Evolutionary conservation across 2,329 filamentous ascomycete species (phyloP).

Genomic region (Penicillium rolfsii): DNA sequence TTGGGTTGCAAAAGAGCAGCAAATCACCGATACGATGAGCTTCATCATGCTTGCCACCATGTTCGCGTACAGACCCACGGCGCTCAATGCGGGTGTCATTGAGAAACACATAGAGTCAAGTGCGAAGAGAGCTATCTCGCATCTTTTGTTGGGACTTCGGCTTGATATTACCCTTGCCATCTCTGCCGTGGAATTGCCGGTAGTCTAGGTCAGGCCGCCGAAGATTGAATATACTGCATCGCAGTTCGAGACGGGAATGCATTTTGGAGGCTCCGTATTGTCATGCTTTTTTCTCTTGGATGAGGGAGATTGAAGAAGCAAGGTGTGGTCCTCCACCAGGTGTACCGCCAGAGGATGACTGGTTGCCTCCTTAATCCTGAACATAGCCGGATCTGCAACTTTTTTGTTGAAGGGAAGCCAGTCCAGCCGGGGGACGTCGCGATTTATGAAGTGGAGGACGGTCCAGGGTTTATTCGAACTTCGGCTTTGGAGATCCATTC

Average conservation of each 20-base stretch:
- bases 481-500: neutral
- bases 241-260: constrained; percentile 20
- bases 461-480: neutral
- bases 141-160: constrained; percentile 21
- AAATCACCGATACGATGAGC: constrained; percentile 18
- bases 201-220: constrained; percentile 24
- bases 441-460: constrained; percentile 11
- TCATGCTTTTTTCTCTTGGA: constrained; percentile 20
- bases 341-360: neutral
- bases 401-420: constrained; percentile 6
- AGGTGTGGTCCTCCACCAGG: neutral
- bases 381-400: constrained; percentile 19
- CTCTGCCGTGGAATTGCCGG: constrained; percentile 30
- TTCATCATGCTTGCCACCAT: constrained; percentile 15
- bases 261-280: constrained; percentile 21
- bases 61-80: constrained; percentile 13
- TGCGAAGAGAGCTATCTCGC: constrained; percentile 19
- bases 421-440: neutral
- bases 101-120: constrained; percentile 15
- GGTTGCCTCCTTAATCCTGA: constrained; percentile 20
- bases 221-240: constrained; percentile 22
- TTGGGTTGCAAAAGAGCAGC: constrained; percentile 9
- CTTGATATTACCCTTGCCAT: constrained; percentile 25
- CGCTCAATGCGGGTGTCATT: constrained; percentile 15
- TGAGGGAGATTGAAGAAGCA: constrained; percentile 24